A percentile compares a stretch with the other conserved stretches of the same genome.
Evolutionary conservation across 768 basidiomycete species (phyloP).

Genomic region (Boletus rufocinnamomeus): DNA sequence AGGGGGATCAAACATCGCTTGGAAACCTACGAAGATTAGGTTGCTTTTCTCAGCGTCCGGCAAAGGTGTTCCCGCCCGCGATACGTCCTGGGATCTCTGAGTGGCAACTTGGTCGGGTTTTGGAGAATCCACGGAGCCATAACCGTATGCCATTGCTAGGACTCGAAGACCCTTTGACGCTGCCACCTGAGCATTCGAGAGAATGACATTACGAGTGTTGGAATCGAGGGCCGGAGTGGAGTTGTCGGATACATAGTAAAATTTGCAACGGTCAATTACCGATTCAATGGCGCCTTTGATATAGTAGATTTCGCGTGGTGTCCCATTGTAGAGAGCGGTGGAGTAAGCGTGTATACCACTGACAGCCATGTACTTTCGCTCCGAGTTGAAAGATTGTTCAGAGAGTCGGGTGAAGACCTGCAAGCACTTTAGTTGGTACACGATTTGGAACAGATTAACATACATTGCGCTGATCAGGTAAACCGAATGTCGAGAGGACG

Average conservation of each 20-base stretch:
- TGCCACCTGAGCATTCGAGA: conserved; percentile 67
- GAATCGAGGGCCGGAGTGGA: conserved; percentile 81
- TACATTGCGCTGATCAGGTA: conserved; percentile 73
- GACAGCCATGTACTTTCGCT: conserved; percentile 92
- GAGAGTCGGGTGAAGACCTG: conserved; percentile 70
- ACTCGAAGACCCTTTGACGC: conserved; percentile 81
- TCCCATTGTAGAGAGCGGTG: conserved; percentile 30
- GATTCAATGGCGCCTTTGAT: conserved; percentile 92
- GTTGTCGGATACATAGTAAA: conserved; percentile 88
- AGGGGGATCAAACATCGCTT: conserved; percentile 95
- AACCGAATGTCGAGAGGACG: conserved; percentile 63
- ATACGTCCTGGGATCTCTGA: conserved; percentile 23
- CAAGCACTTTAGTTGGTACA: conserved; percentile 6
- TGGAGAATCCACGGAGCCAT: conserved; percentile 53
- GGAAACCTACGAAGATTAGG: conserved; percentile 89
- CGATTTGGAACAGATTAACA: conserved; percentile 27
- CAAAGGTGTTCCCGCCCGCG: conserved; percentile 31
- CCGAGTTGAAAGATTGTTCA: conserved; percentile 91
- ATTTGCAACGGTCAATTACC: conserved; percentile 82
- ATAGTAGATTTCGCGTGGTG: conserved; percentile 76
- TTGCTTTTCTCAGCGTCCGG: conserved; percentile 46
- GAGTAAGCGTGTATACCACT: conserved; percentile 61
- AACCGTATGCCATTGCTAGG: conserved; percentile 90
- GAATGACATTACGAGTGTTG: conserved; percentile 65
- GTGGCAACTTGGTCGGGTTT: conserved; percentile 23